Evolutionary conservation across 495 filamentous ascomycete species (phyloP), one percentile per base, ranked within the genome.

Genomic region (Podospora fimiseda): DNA sequence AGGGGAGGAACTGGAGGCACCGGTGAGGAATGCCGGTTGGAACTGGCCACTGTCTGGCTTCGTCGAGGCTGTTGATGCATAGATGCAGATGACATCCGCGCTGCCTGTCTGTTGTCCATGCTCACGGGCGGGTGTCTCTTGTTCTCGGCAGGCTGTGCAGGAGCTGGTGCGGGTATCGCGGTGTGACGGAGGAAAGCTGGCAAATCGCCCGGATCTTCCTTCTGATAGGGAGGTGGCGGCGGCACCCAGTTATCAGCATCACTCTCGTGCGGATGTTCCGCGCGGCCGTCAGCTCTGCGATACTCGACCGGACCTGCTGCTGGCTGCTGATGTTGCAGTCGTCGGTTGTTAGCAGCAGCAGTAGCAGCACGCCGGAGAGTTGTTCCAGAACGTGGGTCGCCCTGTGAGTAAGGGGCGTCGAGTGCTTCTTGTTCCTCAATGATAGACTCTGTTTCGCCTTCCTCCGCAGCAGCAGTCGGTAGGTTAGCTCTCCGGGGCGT

Each of bases 201-300:
- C 19, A 73, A 46, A 44, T 77, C 76, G 15, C 68, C 74, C 5
- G 88, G 84, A 24, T 86, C 74, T 13, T 89, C 82, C 13, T 79
- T 81, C 16, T 82, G 80, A 60, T 96, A 96, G 7, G 89, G 88
- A 11, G 90, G 90, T n/a, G 90, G 90, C 0, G 90, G 90, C 19
- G 90, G 87, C 6, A 91, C 88, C 90, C 90, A 96, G 55, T 91
- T 88, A 57, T 95, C 90, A 3, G 89, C 89, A 62, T 95, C 88
- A 53, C 86, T 90, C 66, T 94, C 89, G 67, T 94, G 87, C 9
- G 90, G 90, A 53, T 87, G 78, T 50, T 88, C 77, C 15, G 78
- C 70, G 30, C 83, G 74, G 13, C 83, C 85, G 63, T 87, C 83
- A 21, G 87, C 72, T 20, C 81, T 71, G 52, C 77, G 70, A 60